phyloP scores from a whole-genome alignment of 2,329 filamentous ascomycete genomes.

The Neocucurbitaria cava region DNA sequence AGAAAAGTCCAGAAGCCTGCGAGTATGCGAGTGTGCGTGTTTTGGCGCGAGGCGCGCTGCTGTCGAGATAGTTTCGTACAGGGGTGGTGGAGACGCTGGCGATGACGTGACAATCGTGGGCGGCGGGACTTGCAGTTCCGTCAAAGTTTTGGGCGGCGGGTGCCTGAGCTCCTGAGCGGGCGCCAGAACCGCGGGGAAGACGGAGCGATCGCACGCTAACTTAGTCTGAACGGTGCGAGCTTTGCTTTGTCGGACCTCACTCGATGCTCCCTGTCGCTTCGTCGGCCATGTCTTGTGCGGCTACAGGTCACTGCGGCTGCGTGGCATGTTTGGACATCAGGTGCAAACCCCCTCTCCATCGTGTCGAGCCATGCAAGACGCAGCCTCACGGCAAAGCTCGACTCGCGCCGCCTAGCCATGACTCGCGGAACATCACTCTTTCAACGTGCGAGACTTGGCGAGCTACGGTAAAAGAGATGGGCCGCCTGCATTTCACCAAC shows the following conservation, averaged over 20 bases:
- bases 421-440: slow-evolving; percentile 14
- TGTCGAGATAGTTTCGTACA: slow-evolving; percentile 6
- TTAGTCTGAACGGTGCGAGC: slow-evolving; percentile 25
- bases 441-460: not conserved
- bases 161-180: slow-evolving; percentile 10
- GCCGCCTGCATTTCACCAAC: slow-evolving; percentile 35
- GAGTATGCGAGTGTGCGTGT: not conserved
- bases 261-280: not conserved
- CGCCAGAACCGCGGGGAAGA: slow-evolving; percentile 20
- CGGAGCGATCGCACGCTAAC: slow-evolving; percentile 17
- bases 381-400: slow-evolving; percentile 2
- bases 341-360: not conserved
- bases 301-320: not conserved
- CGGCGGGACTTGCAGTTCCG: slow-evolving; percentile 9
- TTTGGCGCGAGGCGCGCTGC: not conserved
- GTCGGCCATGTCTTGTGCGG: not conserved
- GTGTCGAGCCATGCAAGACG: not conserved
- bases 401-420: slow-evolving; percentile 3
- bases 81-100: slow-evolving; percentile 13
- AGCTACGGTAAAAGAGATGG: slow-evolving; percentile 17
- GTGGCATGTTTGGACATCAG: not conserved
- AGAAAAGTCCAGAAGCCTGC: not conserved
- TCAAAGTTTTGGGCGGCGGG: slow-evolving; percentile 15
- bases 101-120: slow-evolving; percentile 29
- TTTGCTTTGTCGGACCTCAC: slow-evolving; percentile 46